phyloP scores from a whole-genome alignment of 306 rosid species.

The Hippophae gyantsensis region DNA sequence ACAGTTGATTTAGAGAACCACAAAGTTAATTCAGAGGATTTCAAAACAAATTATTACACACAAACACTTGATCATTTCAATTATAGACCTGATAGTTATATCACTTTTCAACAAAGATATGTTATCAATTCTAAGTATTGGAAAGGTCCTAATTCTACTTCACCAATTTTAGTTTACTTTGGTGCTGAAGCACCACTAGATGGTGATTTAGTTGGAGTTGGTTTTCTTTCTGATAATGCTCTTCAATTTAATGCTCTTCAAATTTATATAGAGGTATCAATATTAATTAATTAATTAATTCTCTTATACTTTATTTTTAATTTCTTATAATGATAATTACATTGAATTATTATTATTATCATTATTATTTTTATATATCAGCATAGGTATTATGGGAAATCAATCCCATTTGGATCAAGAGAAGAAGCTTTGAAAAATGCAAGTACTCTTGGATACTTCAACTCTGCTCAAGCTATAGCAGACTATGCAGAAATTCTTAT shows the following conservation, averaged over 20 bases:
- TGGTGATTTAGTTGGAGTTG: conserved; percentile 6
- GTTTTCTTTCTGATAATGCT: conserved; percentile 59
- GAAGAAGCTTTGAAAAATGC: conserved; percentile 54
- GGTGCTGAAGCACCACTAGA: conserved; percentile 58
- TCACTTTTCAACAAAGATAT: conserved; percentile 52
- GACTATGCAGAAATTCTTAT: conserved; percentile 56
- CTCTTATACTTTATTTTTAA: not conserved
- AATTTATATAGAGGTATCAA: conserved; percentile 55
- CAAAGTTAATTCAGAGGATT: conserved; percentile 3
- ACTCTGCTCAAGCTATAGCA: conserved; percentile 70
- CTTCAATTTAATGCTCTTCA: conserved; percentile 47
- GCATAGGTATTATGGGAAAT: conserved; percentile 74
- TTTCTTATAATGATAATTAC: not conserved
- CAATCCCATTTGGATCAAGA: conserved; percentile 60
- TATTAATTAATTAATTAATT: not conserved
- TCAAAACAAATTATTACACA: conserved; percentile 40
- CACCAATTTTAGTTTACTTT: conserved; percentile 57
- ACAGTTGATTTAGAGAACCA: conserved; percentile 15
- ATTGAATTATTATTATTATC: not conserved
- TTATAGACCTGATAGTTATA: conserved; percentile 48
- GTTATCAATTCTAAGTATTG: conserved; percentile 50
- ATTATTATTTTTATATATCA: conserved; percentile 1
- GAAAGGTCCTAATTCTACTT: conserved; percentile 49
- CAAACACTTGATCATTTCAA: conserved; percentile 75
- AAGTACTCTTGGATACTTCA: conserved; percentile 55